Percentiles rank a stretch among this genome's conserved stretches.
Conservation (phyloP, 73 alveolate species). For the Durusdinium trenchii region DNA sequence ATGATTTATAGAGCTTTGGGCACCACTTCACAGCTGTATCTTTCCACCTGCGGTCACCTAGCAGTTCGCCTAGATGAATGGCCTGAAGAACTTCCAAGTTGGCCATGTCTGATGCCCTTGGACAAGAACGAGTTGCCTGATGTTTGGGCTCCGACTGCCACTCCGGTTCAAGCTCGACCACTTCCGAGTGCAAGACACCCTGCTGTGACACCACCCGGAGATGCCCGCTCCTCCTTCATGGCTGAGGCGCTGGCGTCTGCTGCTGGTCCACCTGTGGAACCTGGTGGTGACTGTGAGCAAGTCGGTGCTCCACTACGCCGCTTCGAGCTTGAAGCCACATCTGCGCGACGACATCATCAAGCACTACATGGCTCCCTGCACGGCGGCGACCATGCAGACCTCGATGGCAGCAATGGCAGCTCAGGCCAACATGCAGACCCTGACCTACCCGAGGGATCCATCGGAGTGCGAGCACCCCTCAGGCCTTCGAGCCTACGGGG, state of each 20-base stretch:
- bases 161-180: background rate
- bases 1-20: no score
- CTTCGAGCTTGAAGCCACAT: background rate
- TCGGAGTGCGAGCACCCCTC: background rate
- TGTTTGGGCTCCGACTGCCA: background rate
- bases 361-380: background rate
- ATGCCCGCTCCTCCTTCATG: background rate
- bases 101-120: no score
- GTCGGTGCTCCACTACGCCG: conserved; percentile 31
- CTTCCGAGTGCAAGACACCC: background rate
- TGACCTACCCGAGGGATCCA: background rate
- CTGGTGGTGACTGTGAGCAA: background rate
- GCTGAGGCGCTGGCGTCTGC: background rate
- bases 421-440: background rate
- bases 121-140: background rate
- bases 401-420: background rate
- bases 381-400: background rate
- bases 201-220: background rate
- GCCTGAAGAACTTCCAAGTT: no score
- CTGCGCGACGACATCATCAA: background rate
- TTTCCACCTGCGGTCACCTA: no score
- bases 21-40: no score
- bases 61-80: no score
- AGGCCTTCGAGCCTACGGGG: no score
- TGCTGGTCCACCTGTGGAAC: background rate